Evolutionary conservation across 495 filamentous ascomycete genomes (phyloP).

Genomic region (Aspergillus avenaceus): DNA sequence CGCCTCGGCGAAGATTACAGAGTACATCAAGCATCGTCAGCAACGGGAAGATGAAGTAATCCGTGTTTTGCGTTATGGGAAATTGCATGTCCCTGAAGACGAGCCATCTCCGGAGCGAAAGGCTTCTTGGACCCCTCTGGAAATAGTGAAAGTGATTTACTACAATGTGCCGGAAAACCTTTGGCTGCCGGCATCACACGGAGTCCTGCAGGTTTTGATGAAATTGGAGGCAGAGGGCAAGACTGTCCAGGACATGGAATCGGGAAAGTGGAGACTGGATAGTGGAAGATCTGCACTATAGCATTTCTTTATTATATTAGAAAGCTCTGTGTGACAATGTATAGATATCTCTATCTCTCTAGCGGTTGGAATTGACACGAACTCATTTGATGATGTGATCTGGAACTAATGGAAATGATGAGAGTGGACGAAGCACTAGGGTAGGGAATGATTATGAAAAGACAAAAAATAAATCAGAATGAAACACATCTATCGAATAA

Average conservation of each 20-base stretch:
- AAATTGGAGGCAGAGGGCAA: slow-evolving; percentile 68
- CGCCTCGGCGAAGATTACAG: slow-evolving; percentile 57
- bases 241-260: slow-evolving; percentile 42
- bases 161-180: slow-evolving; percentile 69
- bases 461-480: background rate
- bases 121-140: slow-evolving; percentile 61
- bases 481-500: too few relatives aligned
- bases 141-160: slow-evolving; percentile 84
- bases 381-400: background rate
- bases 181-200: slow-evolving; percentile 66
- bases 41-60: slow-evolving; percentile 80
- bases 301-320: background rate
- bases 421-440: background rate
- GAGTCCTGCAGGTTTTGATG: slow-evolving; percentile 61
- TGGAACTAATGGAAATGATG: background rate
- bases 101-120: slow-evolving; percentile 30
- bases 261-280: slow-evolving; percentile 51
- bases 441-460: background rate
- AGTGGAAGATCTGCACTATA: slow-evolving; percentile 30
- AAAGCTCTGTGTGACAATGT: background rate
- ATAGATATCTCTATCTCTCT: too few relatives aligned
- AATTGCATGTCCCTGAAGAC: slow-evolving; percentile 27
- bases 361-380: too few relatives aligned
- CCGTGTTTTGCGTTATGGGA: slow-evolving; percentile 51
- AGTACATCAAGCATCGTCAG: slow-evolving; percentile 80